Percentiles rank a stretch among this genome's conserved stretches.
Evolutionary conservation across 805 yeast genomes (phyloP).

Genomic region (Tetrapisispora arboricola): DNA sequence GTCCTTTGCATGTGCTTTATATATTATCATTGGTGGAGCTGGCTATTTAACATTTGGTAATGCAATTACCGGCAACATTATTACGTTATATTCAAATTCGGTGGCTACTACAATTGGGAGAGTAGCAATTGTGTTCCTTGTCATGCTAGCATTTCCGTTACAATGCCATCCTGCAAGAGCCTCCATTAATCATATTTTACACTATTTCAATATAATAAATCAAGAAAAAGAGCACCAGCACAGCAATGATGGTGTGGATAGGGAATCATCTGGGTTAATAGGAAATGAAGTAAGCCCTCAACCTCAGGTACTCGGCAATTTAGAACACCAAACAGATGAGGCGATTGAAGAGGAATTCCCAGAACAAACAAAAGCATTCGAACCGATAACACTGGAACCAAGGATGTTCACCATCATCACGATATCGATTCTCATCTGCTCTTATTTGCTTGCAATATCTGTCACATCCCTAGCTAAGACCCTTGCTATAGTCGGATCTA

Average conservation of each 20-base stretch:
- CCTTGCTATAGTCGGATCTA: conserved; percentile 67
- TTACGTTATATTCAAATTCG: conserved; percentile 61
- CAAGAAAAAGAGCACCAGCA: not conserved
- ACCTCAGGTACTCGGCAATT: not conserved
- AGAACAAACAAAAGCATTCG: conserved; percentile 9
- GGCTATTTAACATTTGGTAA: conserved; percentile 88
- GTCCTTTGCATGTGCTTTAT: conserved; percentile 48
- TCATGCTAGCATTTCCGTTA: conserved; percentile 75
- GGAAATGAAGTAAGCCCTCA: conserved; percentile 1
- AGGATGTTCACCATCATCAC: conserved; percentile 34
- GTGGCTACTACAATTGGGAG: conserved; percentile 68
- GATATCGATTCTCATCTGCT: conserved; percentile 32
- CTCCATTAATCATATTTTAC: conserved; percentile 63
- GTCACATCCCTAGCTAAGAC: conserved; percentile 59
- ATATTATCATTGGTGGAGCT: conserved; percentile 61
- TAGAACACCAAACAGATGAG: conserved; percentile 11
- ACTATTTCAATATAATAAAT: conserved; percentile 30
- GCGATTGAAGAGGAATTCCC: conserved; percentile 24
- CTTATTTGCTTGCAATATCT: conserved; percentile 48
- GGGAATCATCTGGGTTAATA: conserved; percentile 3
- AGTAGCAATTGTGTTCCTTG: conserved; percentile 68
- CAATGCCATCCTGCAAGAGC: conserved; percentile 88
- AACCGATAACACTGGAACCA: not conserved
- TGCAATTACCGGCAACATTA: conserved; percentile 66
- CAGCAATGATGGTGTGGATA: not conserved